Evolutionary conservation across 306 rosid genomes (phyloP), one percentile per base, ranked within the genome.

Genomic region (Trifolium repens): DNA sequence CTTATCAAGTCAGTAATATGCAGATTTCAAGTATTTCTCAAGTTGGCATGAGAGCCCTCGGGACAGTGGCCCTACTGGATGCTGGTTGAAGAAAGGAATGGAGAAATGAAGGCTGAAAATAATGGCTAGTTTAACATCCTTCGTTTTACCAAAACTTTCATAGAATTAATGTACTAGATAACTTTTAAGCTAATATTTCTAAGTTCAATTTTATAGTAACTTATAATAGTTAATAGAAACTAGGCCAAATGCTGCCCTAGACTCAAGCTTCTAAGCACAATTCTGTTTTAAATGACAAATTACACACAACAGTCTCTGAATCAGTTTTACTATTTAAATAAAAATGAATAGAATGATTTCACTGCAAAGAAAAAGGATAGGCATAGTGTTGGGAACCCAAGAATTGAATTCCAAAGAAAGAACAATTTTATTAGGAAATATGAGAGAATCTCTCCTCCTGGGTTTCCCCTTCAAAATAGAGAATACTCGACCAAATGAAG

Each of bases 261-360:
- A 59, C 65, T 60, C 49, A 14, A 16, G 46, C 50, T 37, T 71
- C 22, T 44, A 59, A 11, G 63, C 2, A 59, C n/a, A 2, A 1
- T 10, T 57, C 35, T 24, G 16, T 12, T 24, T 10, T 5, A 61
- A 50, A 35, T 26, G 46, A 69, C 55, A 49, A 62, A 10, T 61
- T 32, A 72, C 40, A 63, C 30, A 60, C 26, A 66, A 16, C 5
- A 61, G 26, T 59, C 35, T 77, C 63, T 30, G 39, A 75, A 61
- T 40, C 62, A 47, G 63, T 49, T 61, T 76, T 26, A 17, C n/a
- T 47, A 35, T 57, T 37, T 8, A 16, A 37, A 68, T 60, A 37
- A 37, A 46, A 74, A 49, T 49, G 46, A 80, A 47, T 16, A 60
- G 65, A 59, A 50, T 69, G 34, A 74, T 61, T 50, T 69, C 61